phyloP scores from a whole-genome alignment of 805 yeast genomes.

The Candida insectorum region DNA sequence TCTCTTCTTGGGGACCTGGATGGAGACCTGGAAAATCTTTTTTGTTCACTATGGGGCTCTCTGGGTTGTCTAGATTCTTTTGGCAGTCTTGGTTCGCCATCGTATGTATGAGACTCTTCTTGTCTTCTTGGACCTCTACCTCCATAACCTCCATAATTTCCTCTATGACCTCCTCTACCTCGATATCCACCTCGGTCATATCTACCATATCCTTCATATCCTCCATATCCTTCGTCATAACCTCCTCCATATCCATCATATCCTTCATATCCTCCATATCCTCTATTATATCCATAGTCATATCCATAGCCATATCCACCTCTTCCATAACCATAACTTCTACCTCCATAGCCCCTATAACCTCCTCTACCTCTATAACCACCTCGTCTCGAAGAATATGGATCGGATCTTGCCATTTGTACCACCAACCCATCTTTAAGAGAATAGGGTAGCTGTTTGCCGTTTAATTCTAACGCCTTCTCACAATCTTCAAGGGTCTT shows the following conservation, averaged over 20 bases:
- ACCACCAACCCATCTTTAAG: conserved; percentile 43
- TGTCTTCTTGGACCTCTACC: conserved; percentile 3
- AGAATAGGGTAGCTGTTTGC: conserved; percentile 43
- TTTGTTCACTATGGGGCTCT: conserved; percentile 3
- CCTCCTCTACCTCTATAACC: conserved; percentile 27
- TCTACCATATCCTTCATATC: conserved; percentile 27
- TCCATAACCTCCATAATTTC: conserved; percentile 11
- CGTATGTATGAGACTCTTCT: neutral
- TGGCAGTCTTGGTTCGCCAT: conserved; percentile 1
- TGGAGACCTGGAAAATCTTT: conserved; percentile 30
- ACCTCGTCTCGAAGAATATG: conserved; percentile 41
- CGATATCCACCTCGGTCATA: conserved; percentile 25
- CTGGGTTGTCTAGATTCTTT: conserved; percentile 6
- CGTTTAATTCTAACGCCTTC: conserved; percentile 46
- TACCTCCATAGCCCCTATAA: conserved; percentile 9
- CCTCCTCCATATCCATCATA: conserved; percentile 8
- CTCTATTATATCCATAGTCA: conserved; percentile 2
- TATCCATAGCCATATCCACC: conserved; percentile 17
- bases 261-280: conserved; percentile 5
- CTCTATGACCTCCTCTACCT: conserved; percentile 14
- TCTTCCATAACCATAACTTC: conserved; percentile 8
- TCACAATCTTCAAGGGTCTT: conserved; percentile 51
- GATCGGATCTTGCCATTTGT: conserved; percentile 56
- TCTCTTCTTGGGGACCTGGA: conserved; percentile 37
- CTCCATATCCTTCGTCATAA: conserved; percentile 6